phyloP scores from a whole-genome alignment of 2,329 filamentous ascomycete genomes.

The Diaporthe eres region DNA sequence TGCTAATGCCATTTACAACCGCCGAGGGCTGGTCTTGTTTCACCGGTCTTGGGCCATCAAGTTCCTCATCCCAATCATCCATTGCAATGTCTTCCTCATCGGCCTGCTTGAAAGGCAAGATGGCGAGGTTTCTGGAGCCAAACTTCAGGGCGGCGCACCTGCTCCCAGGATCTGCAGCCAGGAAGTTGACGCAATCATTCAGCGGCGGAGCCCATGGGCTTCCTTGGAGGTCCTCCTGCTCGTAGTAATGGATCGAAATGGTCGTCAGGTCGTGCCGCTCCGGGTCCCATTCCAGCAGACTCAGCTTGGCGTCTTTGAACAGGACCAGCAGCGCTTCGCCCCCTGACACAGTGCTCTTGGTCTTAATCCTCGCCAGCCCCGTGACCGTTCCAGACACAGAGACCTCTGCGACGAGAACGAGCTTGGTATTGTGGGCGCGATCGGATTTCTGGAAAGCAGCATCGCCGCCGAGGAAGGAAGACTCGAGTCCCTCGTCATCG shows the following conservation, averaged over 20 bases:
- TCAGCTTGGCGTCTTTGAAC: constrained; percentile 92
- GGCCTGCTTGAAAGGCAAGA: constrained; percentile 89
- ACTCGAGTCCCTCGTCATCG: constrained; percentile 75
- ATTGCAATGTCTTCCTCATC: constrained; percentile 87
- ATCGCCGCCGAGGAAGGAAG: constrained; percentile 77
- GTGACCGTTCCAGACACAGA: constrained; percentile 86
- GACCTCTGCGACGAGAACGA: constrained; percentile 89
- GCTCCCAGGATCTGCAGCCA: constrained; percentile 91
- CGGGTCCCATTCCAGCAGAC: constrained; percentile 93
- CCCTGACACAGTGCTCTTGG: constrained; percentile 79
- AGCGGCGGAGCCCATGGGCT: constrained; percentile 86
- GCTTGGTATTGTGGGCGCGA: constrained; percentile 77
- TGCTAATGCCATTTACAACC: constrained; percentile 60
- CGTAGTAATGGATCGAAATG: constrained; percentile 97
- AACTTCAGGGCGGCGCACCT: constrained; percentile 96
- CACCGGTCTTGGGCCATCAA: constrained; percentile 76
- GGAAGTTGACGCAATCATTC: constrained; percentile 81
- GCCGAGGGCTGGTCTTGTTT: constrained; percentile 59
- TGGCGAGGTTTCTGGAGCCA: constrained; percentile 88
- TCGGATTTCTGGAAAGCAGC: constrained; percentile 73
- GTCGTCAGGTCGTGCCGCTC: constrained; percentile 84
- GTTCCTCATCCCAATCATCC: constrained; percentile 89
- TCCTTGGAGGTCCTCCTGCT: constrained; percentile 88
- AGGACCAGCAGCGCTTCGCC: constrained; percentile 88
- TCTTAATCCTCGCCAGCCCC: constrained; percentile 83